phyloP scores from a whole-genome alignment of 306 rosid species.

The Vigna unguiculata region DNA sequence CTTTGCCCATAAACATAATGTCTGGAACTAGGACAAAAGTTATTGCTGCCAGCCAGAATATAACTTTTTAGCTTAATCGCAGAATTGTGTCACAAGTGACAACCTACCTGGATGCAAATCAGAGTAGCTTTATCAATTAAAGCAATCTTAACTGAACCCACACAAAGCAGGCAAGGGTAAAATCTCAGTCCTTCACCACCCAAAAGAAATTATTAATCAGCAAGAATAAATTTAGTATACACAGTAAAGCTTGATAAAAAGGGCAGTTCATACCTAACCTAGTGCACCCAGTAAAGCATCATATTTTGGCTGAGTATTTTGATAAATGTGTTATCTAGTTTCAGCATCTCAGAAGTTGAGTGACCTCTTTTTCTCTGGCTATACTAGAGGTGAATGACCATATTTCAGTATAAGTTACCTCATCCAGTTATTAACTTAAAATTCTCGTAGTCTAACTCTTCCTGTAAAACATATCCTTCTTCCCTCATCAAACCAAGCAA shows the following conservation, averaged over 20 bases:
- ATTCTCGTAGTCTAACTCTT: constrained; percentile 57
- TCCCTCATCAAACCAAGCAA: constrained; percentile 68
- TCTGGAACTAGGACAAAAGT: background rate
- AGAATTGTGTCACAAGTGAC: background rate
- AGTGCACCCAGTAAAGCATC: constrained; percentile 20
- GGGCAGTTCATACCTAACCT: constrained; percentile 9
- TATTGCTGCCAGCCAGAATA: background rate
- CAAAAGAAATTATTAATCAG: constrained; percentile 22
- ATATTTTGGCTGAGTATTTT: constrained; percentile 6
- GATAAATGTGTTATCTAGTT: constrained; percentile 12
- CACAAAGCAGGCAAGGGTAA: background rate
- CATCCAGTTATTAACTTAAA: constrained; percentile 40
- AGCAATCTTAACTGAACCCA: constrained; percentile 29
- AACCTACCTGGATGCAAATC: constrained; percentile 1
- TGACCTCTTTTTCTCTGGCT: constrained; percentile 6
- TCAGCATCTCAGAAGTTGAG: constrained; percentile 26
- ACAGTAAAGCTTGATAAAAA: background rate
- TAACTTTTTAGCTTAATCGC: background rate
- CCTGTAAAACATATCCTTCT: constrained; percentile 56
- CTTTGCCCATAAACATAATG: constrained; percentile 3
- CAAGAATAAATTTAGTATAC: background rate
- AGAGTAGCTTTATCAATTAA: constrained; percentile 5
- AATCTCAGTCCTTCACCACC: background rate
- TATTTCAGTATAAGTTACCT: constrained; percentile 22
- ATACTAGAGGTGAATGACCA: background rate